Evolutionary conservation across 2,329 filamentous ascomycete genomes (phyloP).

Genomic region (Alternaria sp.): DNA sequence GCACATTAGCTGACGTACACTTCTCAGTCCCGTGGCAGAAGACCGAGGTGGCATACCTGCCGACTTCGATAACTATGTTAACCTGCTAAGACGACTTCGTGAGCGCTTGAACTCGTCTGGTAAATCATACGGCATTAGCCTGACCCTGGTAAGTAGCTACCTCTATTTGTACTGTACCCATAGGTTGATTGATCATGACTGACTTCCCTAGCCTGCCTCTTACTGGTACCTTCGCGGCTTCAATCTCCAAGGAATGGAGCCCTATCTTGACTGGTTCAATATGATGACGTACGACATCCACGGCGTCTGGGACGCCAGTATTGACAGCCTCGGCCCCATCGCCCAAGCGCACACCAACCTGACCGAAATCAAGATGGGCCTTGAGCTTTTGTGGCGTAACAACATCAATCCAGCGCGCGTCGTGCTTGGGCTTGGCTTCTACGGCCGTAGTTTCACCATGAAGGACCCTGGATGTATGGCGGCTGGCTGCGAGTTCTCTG

Average conservation of each 20-base stretch:
- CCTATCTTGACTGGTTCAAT: slow-evolving; percentile 50
- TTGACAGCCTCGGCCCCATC: slow-evolving; percentile 27
- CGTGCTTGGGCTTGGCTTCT: slow-evolving; percentile 54
- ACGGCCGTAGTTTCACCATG: slow-evolving; percentile 46
- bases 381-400: slow-evolving; percentile 56
- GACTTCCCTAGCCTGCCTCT: slow-evolving; percentile 5
- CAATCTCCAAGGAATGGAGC: slow-evolving; percentile 20
- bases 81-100: not conserved
- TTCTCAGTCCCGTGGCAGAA: slow-evolving; percentile 5
- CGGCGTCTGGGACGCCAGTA: slow-evolving; percentile 50
- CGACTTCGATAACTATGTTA: slow-evolving; percentile 35
- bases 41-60: slow-evolving; percentile 46
- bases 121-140: slow-evolving; percentile 3
- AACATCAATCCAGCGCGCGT: slow-evolving; percentile 50
- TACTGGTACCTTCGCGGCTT: slow-evolving; percentile 36
- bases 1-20: not conserved
- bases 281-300: slow-evolving; percentile 57
- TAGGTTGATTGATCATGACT: not conserved
- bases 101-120: not conserved
- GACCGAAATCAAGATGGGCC: slow-evolving; percentile 51
- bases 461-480: slow-evolving; percentile 13
- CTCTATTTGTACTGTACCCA: no score
- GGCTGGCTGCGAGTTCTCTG: slow-evolving; percentile 7
- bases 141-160: slow-evolving; percentile 10
- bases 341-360: slow-evolving; percentile 52